These are phyloP conservation scores for Coleophoma crateriformis DNA, from an alignment of 2,329 filamentous ascomycete genomes.

Conservation along the genomic window DNA sequence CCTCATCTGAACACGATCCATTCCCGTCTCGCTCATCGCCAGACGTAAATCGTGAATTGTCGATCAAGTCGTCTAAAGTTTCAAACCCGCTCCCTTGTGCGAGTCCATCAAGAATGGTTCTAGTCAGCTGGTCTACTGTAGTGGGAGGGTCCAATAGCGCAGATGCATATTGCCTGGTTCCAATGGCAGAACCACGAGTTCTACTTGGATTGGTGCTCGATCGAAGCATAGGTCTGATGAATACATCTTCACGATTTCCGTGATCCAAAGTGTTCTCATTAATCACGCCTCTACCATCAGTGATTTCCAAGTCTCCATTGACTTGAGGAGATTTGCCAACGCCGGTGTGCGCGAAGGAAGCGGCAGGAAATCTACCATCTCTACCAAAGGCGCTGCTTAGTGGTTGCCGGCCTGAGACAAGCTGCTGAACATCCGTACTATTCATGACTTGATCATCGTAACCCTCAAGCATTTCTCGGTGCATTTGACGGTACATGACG, in stretches of 20 bases:
- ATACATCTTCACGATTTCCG: constrained; percentile 53
- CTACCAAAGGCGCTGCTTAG: constrained; percentile 71
- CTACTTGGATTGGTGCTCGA: constrained; percentile 24
- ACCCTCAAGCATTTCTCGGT: constrained; percentile 73
- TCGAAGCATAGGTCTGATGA: constrained; percentile 35
- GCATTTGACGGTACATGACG: constrained; percentile 82
- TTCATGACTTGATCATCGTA: constrained; percentile 74
- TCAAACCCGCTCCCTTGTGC: neutral
- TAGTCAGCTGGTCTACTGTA: constrained; percentile 12
- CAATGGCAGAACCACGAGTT: constrained; percentile 15
- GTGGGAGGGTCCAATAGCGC: constrained; percentile 21
- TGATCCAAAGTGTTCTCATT: constrained; percentile 55
- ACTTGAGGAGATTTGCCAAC: constrained; percentile 61
- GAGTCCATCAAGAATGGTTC: neutral
- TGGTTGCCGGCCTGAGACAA: constrained; percentile 70
- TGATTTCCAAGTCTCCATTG: constrained; percentile 60
- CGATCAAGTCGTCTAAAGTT: neutral
- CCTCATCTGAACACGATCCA: constrained; percentile 6
- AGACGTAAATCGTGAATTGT: neutral
- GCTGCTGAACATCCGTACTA: constrained; percentile 69
- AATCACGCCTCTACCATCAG: constrained; percentile 54
- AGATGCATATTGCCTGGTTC: constrained; percentile 3
- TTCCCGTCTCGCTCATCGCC: constrained; percentile 2
- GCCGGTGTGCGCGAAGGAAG: constrained; percentile 50
- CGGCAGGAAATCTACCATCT: constrained; percentile 61